Percentiles rank a stretch among this genome's conserved stretches.
Evolutionary conservation across 2,329 filamentous ascomycete species (phyloP).

Genomic region (Fusarium sp.): DNA sequence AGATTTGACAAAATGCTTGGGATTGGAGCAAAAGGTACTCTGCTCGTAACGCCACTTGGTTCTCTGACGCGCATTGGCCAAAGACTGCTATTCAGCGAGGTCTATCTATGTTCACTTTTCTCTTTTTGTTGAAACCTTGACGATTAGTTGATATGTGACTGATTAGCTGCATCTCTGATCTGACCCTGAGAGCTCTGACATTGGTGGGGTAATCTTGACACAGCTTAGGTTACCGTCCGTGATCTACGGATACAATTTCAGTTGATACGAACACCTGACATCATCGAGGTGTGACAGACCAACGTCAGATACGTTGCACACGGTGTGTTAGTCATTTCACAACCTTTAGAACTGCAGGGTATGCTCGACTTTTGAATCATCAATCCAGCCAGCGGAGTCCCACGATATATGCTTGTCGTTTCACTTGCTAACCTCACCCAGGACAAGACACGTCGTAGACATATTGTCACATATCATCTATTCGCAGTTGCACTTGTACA

Average conservation of each 20-base stretch:
- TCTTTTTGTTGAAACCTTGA: neutral
- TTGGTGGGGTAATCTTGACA: constrained; percentile 22
- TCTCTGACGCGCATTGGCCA: neutral
- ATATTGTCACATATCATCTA: neutral
- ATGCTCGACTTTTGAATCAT: neutral
- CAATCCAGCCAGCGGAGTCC: neutral
- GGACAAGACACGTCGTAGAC: neutral
- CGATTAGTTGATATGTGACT: neutral
- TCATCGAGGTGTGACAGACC: constrained; percentile 14
- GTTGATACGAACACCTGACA: constrained; percentile 28
- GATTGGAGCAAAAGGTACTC: constrained; percentile 5
- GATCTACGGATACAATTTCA: neutral
- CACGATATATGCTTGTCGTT: neutral
- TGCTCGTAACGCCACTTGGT: neutral
- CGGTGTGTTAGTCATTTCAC: constrained; percentile 7
- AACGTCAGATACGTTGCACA: constrained; percentile 10
- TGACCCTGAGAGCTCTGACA: neutral
- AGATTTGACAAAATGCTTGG: constrained; percentile 16
- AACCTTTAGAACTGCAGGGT: constrained; percentile 6
- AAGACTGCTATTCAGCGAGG: neutral
- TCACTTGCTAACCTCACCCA: constrained; percentile 2
- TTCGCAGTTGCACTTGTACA: neutral
- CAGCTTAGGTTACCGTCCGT: neutral
- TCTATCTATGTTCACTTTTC: neutral
- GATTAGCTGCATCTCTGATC: neutral